A percentile compares a stretch with the other conserved stretches of the same genome.
Evolutionary conservation across 129 eudicot species (phyloP).

Genomic region (Calendula officinalis): DNA sequence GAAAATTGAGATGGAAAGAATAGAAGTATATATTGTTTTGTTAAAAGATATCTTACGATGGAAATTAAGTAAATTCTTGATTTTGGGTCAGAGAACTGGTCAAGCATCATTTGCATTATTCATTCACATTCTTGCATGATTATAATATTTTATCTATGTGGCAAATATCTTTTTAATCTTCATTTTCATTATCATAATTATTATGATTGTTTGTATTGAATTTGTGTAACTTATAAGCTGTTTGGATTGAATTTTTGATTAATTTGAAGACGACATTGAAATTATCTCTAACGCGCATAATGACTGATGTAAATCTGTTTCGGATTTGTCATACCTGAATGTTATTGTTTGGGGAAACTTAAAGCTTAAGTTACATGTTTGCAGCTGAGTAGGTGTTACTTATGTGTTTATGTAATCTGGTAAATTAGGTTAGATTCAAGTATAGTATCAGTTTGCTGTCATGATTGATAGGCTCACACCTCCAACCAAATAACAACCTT

Average conservation of each 20-base stretch:
- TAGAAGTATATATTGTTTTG: no score
- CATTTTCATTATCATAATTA: not conserved
- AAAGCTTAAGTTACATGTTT: not conserved
- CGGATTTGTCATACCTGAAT: not conserved
- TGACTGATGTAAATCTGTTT: conserved; percentile 4
- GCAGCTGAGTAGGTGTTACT: not conserved
- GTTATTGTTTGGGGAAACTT: not conserved
- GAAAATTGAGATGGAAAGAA: no score
- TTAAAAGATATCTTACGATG: no score
- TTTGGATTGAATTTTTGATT: not conserved
- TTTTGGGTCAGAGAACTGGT: no score
- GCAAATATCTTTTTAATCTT: not conserved
- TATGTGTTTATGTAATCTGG: not conserved
- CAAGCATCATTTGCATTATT: no score
- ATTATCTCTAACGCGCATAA: not conserved
- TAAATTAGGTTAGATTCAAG: not conserved
- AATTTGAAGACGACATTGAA: not conserved
- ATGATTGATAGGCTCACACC: not conserved
- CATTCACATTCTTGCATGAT: no score
- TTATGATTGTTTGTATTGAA: not conserved
- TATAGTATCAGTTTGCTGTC: not conserved
- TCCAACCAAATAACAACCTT: conserved; percentile 3
- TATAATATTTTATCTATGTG: no score
- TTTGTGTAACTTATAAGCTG: not conserved
- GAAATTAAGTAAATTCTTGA: no score